phyloP scores from a whole-genome alignment of 306 rosid species.

The Fagus crenata region DNA sequence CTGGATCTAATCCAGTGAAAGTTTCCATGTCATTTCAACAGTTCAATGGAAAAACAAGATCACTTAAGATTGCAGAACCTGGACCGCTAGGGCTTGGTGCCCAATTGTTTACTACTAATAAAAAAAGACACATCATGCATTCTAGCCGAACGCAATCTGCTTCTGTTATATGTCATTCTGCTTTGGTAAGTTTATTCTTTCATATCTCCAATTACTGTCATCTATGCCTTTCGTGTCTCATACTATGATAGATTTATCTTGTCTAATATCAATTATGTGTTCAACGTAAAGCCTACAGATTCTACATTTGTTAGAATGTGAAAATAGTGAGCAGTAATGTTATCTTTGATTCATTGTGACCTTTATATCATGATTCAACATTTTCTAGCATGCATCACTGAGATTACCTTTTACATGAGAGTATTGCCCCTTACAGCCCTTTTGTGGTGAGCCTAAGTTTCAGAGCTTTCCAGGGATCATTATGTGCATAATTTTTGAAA shows the following conservation, averaged over 20 bases:
- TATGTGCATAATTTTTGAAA: too few species aligned
- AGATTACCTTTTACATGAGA: neutral
- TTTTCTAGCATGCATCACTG: neutral
- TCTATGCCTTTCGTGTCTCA: constrained; percentile 5
- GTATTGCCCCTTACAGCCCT: neutral
- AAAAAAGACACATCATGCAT: constrained; percentile 12
- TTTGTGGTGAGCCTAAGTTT: neutral
- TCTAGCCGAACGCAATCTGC: constrained; percentile 27
- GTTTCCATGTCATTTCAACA: neutral
- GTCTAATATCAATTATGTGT: neutral
- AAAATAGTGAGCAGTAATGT: neutral
- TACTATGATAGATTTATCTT: neutral
- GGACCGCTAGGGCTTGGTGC: constrained; percentile 16
- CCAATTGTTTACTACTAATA: constrained; percentile 4
- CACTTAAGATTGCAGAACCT: constrained; percentile 5
- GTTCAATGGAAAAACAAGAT: constrained; percentile 11
- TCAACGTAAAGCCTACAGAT: neutral
- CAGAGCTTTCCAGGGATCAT: neutral
- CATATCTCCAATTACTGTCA: neutral
- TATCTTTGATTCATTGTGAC: neutral
- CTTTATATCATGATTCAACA: neutral
- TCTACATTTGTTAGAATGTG: neutral
- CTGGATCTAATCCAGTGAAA: constrained; percentile 12
- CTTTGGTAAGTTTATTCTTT: constrained; percentile 41
- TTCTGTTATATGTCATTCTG: constrained; percentile 39